Evolutionary conservation across 495 filamentous ascomycete species (phyloP).

Genomic region (Aspergillus sparsus): DNA sequence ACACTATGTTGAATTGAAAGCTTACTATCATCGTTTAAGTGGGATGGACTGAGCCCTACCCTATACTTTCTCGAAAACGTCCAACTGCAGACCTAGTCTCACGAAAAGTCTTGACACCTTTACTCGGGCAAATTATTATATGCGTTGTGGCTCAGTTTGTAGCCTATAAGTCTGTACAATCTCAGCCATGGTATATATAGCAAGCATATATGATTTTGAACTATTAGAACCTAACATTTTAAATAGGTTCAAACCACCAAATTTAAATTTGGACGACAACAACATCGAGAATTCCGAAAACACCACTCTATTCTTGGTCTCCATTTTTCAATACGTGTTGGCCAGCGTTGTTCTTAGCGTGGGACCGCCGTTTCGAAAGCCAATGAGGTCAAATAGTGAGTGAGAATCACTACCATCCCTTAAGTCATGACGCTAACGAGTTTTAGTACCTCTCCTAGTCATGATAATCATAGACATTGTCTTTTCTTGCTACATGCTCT

Average conservation of each 20-base stretch:
- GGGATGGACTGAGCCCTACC: constrained; percentile 91
- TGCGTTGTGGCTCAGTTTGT: constrained; percentile 76
- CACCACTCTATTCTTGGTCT: constrained; percentile 82
- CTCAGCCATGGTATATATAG: constrained; percentile 67
- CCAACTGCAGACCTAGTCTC: constrained; percentile 93
- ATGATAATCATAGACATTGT: constrained; percentile 68
- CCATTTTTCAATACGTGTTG: constrained; percentile 92
- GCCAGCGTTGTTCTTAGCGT: constrained; percentile 85
- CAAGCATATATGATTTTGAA: constrained; percentile 1
- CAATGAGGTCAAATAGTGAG: constrained; percentile 78
- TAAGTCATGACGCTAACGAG: too few species aligned
- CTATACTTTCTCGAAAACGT: constrained; percentile 74
- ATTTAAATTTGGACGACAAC: constrained; percentile 68
- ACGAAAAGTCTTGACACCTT: constrained; percentile 84
- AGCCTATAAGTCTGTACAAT: constrained; percentile 68
- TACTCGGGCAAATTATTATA: constrained; percentile 86
- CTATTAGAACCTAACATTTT: constrained; percentile 9
- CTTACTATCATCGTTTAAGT: constrained; percentile 52
- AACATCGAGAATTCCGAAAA: constrained; percentile 92
- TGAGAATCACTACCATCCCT: constrained; percentile 3
- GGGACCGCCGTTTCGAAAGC: constrained; percentile 82
- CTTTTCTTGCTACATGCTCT: constrained; percentile 74
- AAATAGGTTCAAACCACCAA: constrained; percentile 75
- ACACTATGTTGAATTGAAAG: background rate
- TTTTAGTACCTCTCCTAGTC: constrained; percentile 73